Base-by-base conservation (phyloP, 257 asterid species). In the Ligustrum vulgare region DNA sequence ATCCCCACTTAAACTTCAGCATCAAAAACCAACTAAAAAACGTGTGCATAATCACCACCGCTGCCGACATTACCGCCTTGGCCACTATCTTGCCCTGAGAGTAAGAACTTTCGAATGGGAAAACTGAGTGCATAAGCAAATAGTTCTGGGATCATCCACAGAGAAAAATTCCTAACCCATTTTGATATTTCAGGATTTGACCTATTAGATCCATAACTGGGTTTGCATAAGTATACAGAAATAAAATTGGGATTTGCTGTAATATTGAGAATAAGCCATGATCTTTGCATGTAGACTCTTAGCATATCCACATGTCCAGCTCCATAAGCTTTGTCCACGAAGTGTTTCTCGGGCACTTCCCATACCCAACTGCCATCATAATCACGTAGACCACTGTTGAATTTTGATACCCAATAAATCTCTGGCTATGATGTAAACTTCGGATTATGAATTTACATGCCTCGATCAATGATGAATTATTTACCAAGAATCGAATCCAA, bases 241-340 rank as follows among this genome's bases (percentile, higher is more conserved):
- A 63, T 10, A 79, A 2, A 1, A 77, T 32, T 1, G 77, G 69
- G 0, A 82, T 1, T 1, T 5, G 84, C 91, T 0, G 84, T 20
- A 2, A 73, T 65, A 32, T 23, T 79, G 23, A 87, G 89, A 25
- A 89, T 80, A 3, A 89, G 11, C 86, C 84, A 84, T 0, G 91
- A 79, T 68, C 84, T 78, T 22, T 90, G 93, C 83, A 88, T 71
- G 76, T 88, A 90, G 25, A 88, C 72, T 4, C 96, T 91, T 0
- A 90, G 77, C 84, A 82, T 67, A 8, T 82, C 82, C 2, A 37
- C 16, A 49, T 84, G 84, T 18, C 83, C 82, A 0, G 90, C 96
- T 1, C 93, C 93, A 22, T n/a, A 90, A 6, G 96, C 93, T 83
- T 83, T 90, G 96, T 4, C 93, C 94, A 1, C 96, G 88, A 0